Evolutionary conservation across 1,139 yeast species (phyloP), one percentile per base, ranked within the genome.

Genomic region (Zygosaccharomyces sapae): DNA sequence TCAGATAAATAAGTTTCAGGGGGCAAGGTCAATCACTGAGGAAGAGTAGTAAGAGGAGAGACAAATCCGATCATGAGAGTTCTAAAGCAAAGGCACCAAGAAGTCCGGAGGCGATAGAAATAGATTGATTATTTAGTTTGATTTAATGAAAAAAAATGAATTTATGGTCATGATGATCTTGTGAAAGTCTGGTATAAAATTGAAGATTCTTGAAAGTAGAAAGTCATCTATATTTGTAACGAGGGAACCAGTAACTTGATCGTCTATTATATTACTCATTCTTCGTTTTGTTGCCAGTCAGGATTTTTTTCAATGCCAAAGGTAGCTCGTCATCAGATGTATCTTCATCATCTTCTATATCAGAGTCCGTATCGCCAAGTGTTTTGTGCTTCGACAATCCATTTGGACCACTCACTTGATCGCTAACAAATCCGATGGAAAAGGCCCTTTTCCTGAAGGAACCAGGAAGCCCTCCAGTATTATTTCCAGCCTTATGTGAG

Each of bases 41-140:
- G 58, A 84, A 81, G 56, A 79, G 82, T 50, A 81, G 78, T 59
- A 88, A 88, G 63, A 72, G 96, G 51, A 85, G 84, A 58, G 89
- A 81, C 48, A 74, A 56, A 19, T 67, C 63, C 66, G 65, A 72
- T 52, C 68, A 73, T 66, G 48, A 64, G 54, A 41, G 76, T 53
- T 61, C 77, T 1, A 61, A 58, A 33, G 61, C 67, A 5, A 66
- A 69, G 48, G 77, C 70, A 68, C 78, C 68, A 62, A 75, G 82
- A 46, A 81, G 87, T 55, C 92, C 94, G 0, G 95, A 86, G 53
- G 77, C 79, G 27, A 86, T 87, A 52, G 89, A 86, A 61, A 85
- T 87, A 54, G 95, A 87, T 67, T 83, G 70, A 55, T 22, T 27
- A 36, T 31, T 5, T 34, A 18, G 6, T 9, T 12, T 18, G 13